Percentiles rank a stretch among this genome's conserved stretches.
Conservation (phyloP, 192 early-diverging fungal genomes). For the Powellomyces hirtus region DNA sequence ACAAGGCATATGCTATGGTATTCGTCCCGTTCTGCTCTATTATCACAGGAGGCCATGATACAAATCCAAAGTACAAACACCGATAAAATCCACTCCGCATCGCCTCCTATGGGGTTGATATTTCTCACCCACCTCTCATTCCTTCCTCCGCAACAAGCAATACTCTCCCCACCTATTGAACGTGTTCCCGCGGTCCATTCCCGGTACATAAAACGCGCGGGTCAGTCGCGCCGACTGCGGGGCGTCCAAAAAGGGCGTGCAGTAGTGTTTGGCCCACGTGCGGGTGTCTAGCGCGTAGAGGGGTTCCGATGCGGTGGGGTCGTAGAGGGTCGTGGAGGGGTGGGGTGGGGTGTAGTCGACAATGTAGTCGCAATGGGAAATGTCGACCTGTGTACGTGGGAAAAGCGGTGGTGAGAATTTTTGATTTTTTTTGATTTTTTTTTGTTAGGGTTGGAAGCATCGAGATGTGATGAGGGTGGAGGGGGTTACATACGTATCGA, state of each 20-base stretch:
- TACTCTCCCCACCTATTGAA: constrained; percentile 30
- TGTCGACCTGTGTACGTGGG: constrained; percentile 52
- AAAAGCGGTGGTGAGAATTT: too few species aligned
- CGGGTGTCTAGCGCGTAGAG: constrained; percentile 52
- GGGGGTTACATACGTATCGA: constrained; percentile 62
- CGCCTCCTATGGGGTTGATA: too few species aligned
- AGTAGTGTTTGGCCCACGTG: constrained; percentile 58
- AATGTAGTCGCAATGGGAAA: constrained; percentile 61
- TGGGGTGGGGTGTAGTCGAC: constrained; percentile 55
- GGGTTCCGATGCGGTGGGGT: constrained; percentile 38
- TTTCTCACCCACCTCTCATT: not conserved
- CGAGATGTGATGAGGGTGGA: too few species aligned
- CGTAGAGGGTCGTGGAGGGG: not conserved
- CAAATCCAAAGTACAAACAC: not conserved
- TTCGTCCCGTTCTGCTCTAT: too few species aligned
- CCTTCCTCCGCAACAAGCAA: constrained; percentile 8
- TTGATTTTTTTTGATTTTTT: too few species aligned
- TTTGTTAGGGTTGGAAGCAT: too few species aligned
- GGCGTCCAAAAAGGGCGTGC: constrained; percentile 65
- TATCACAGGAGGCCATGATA: too few species aligned
- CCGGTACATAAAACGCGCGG: constrained; percentile 20
- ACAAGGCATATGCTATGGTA: too few species aligned
- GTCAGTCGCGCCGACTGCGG: constrained; percentile 3
- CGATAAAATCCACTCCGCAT: too few species aligned
- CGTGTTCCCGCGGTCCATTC: not conserved